phyloP scores from a whole-genome alignment of 2,329 filamentous ascomycete species.

The Scedosporium minutisporum region DNA sequence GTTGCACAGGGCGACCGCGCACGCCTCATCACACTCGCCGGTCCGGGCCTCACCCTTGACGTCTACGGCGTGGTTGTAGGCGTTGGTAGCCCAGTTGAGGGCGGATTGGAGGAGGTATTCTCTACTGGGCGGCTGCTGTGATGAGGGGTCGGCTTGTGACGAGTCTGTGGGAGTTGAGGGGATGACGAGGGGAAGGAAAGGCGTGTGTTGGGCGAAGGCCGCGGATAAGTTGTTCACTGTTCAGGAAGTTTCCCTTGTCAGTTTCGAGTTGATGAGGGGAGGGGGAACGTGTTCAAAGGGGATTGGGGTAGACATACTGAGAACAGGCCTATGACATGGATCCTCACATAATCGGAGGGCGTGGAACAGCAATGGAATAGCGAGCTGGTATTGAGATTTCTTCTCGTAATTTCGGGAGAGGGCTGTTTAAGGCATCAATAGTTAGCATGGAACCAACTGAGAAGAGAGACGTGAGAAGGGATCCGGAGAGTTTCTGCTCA shows the following conservation, averaged over 20 bases:
- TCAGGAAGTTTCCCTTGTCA: slow-evolving; percentile 5
- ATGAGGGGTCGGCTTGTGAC: background rate
- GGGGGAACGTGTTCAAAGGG: background rate
- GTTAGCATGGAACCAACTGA: slow-evolving; percentile 15
- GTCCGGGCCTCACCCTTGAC: slow-evolving; percentile 59
- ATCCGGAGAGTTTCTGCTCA: slow-evolving; percentile 19
- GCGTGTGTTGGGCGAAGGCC: slow-evolving; percentile 59
- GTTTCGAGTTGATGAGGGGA: background rate
- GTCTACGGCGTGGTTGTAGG: slow-evolving; percentile 54
- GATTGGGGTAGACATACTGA: slow-evolving; percentile 45
- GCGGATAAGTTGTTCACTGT: slow-evolving; percentile 72
- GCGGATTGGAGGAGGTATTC: slow-evolving; percentile 59
- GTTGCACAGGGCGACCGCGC: slow-evolving; percentile 76
- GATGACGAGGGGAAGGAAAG: slow-evolving; percentile 7
- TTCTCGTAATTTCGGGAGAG: slow-evolving; percentile 69
- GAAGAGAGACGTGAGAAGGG: background rate
- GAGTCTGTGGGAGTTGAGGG: background rate
- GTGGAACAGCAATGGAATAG: slow-evolving; percentile 78
- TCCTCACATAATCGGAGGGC: slow-evolving; percentile 59
- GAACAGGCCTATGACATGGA: slow-evolving; percentile 67
- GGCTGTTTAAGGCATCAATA: slow-evolving; percentile 34
- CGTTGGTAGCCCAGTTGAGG: slow-evolving; percentile 69
- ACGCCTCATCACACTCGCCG: slow-evolving; percentile 74
- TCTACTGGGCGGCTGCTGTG: slow-evolving; percentile 15
- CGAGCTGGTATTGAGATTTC: slow-evolving; percentile 66